A percentile compares a stretch with the other conserved stretches of the same genome.
These are phyloP conservation scores for Symmetrospora coprosmae DNA, from an alignment of 768 basidiomycete species.

Conservation along the genomic window DNA sequence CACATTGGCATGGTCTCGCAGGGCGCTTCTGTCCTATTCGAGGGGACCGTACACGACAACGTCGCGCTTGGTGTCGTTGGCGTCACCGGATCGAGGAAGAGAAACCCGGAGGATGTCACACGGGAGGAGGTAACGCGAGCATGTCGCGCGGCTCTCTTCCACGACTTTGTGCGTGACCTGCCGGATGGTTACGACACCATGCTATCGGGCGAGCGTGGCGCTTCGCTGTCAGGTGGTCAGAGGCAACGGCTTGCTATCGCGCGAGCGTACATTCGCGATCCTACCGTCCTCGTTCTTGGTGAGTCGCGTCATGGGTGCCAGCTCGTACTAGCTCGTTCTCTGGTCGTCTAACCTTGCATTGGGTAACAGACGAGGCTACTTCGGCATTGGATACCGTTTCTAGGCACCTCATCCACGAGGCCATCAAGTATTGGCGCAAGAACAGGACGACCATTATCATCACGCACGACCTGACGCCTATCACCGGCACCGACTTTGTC, in stretches of 20 bases:
- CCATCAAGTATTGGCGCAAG: conserved; percentile 50
- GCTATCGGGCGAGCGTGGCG: conserved; percentile 54
- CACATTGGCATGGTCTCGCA: conserved; percentile 68
- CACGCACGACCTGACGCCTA: conserved; percentile 84
- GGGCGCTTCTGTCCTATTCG: conserved; percentile 59
- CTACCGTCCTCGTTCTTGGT: conserved; percentile 82
- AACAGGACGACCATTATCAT: conserved; percentile 84
- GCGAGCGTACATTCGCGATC: conserved; percentile 67
- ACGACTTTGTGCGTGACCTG: conserved; percentile 71
- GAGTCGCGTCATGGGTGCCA: too few relatives aligned
- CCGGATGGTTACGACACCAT: conserved; percentile 76
- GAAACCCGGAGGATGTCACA: conserved; percentile 45
- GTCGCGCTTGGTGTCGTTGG: conserved; percentile 62
- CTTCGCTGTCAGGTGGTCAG: conserved; percentile 66
- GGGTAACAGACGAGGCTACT: conserved; percentile 42
- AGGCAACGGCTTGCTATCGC: conserved; percentile 80
- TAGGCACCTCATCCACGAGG: conserved; percentile 62
- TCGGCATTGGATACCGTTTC: conserved; percentile 65
- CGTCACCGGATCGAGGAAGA: conserved; percentile 30
- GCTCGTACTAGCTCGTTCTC: not conserved
- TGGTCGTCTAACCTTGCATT: conserved; percentile 25
- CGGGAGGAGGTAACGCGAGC: conserved; percentile 62
- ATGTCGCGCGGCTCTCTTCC: conserved; percentile 67
- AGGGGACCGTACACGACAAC: conserved; percentile 68
- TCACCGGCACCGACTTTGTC: conserved; percentile 62